Evolutionary conservation across 2,329 filamentous ascomycete species (phyloP), one percentile per base, ranked within the genome.

Genomic region (Fusarium tupiense): DNA sequence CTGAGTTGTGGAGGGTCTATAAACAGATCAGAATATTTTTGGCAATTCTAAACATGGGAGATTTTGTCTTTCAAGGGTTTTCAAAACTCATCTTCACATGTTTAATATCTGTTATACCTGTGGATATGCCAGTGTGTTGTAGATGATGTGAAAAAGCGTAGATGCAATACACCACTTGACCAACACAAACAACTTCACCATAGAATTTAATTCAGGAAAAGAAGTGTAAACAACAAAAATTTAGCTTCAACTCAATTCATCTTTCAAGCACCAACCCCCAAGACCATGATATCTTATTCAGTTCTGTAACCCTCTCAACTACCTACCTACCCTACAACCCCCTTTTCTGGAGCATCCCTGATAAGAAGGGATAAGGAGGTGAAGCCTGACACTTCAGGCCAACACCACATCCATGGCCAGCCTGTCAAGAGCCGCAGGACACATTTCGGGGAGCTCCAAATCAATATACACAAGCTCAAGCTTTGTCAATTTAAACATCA

Each of bases 391-490:
- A 69, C 50, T 41, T 77, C 70, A 79, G 77, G 77, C 77, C 72
- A 71, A 74, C 73, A 77, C 64, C 59, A 71, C 64, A 56, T n/a
- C 37, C 52, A 69, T 77, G 76, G 77, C 76, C 77, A 79, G 75
- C 67, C 77, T 79, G 77, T 75, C 77, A 77, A 64, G 71, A 78
- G 73, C 68, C 74, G 73, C 72, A 77, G 77, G 77, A 78, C 77
- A 79, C 77, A 79, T 79, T 78, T 79, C 78, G 75, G 75, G 69
- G 74, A 79, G 76, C 77, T 79, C 67, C 64, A 75, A 72, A 74
- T 74, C 62, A 59, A 72, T 61, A 56, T 72, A 59, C 69, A 74
- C 69, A 67, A 71, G 70, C 77, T 67, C 38, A 65, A 71, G 75
- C 67, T 70, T 56, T 73, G 62, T 61, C 60, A 65, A 76, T 64